Evolutionary conservation across 2,329 filamentous ascomycete genomes (phyloP).

Genomic region (Penicillium glabrum): DNA sequence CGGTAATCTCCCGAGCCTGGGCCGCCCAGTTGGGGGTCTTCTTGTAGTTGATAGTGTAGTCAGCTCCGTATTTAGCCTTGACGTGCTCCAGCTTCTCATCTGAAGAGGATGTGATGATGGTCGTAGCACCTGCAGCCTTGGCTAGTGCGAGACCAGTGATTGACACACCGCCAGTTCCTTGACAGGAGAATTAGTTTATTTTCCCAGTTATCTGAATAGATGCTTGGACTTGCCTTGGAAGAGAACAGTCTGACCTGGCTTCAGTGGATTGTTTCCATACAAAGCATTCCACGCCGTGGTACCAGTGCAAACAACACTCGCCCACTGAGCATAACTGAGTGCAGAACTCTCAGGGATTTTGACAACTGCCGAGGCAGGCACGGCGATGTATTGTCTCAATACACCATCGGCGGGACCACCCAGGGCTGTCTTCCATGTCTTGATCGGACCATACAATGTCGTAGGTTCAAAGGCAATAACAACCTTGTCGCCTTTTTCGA

Average conservation of each 20-base stretch:
- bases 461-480: constrained; percentile 10
- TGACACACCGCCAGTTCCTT: constrained; percentile 46
- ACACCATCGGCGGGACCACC: constrained; percentile 37
- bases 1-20: constrained; percentile 41
- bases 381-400: constrained; percentile 38
- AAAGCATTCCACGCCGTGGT: constrained; percentile 46
- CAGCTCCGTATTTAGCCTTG: constrained; percentile 42
- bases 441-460: constrained; percentile 6
- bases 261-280: constrained; percentile 34
- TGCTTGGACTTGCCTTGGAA: constrained; percentile 24
- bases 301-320: constrained; percentile 40
- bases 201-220: neutral
- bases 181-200: neutral
- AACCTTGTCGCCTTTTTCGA: constrained; percentile 53
- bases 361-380: constrained; percentile 34
- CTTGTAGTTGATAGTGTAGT: constrained; percentile 48
- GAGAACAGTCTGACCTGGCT: constrained; percentile 17
- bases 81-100: constrained; percentile 30
- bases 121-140: constrained; percentile 46
- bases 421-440: constrained; percentile 12
- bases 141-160: constrained; percentile 42
- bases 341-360: constrained; percentile 31
- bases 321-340: constrained; percentile 31
- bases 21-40: constrained; percentile 39
- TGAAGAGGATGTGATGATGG: constrained; percentile 48